Percentiles rank a stretch among this genome's conserved stretches.
These are phyloP conservation scores for Ilyonectria sp. DNA, from an alignment of 2,329 filamentous ascomycete species.

Conservation along the genomic window DNA sequence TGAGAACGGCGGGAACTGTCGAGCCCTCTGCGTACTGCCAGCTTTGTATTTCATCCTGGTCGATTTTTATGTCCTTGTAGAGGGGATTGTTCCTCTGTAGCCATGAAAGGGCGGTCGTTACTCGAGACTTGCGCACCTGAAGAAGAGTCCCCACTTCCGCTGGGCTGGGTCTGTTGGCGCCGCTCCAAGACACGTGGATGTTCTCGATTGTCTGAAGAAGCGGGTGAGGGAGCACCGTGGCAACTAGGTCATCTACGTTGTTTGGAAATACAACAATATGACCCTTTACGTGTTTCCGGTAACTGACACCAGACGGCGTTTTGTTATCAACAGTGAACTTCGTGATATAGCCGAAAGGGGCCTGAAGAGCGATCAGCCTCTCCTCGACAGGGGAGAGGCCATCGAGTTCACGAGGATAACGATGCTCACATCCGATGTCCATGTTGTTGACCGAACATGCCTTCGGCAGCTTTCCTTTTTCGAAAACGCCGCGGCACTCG, in stretches of 20 bases:
- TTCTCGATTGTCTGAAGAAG: slow-evolving; percentile 23
- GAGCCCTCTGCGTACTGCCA: slow-evolving; percentile 21
- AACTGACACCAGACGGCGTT: slow-evolving; percentile 6
- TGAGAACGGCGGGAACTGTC: slow-evolving; percentile 6
- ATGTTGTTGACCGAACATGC: too few relatives aligned
- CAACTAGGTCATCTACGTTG: slow-evolving; percentile 29
- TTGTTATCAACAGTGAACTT: slow-evolving; percentile 24
- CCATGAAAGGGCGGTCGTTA: slow-evolving; percentile 9
- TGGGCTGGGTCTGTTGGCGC: slow-evolving; percentile 1
- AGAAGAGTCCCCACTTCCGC: slow-evolving; percentile 22
- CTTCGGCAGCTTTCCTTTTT: slow-evolving; percentile 11
- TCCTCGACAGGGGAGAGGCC: slow-evolving; percentile 28
- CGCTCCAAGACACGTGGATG: slow-evolving; percentile 29
- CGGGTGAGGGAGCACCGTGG: slow-evolving; percentile 24
- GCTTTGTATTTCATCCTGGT: slow-evolving; percentile 17
- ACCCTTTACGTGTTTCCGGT: slow-evolving; percentile 30
- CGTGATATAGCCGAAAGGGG: too few relatives aligned
- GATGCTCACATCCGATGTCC: slow-evolving; percentile 4
- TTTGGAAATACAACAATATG: slow-evolving; percentile 31
- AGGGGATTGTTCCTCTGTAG: slow-evolving; percentile 22
- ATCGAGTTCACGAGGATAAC: slow-evolving; percentile 10
- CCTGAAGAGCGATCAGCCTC: slow-evolving; percentile 6
- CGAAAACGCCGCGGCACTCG: slow-evolving; percentile 13
- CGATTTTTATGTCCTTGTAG: slow-evolving; percentile 13
- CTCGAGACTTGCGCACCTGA: slow-evolving; percentile 20